A percentile compares a stretch with the other conserved stretches of the same genome.
These are phyloP conservation scores for Rhodotorula sp. DNA, from an alignment of 1,284 basidiomycete genomes.

Conservation along the genomic window DNA sequence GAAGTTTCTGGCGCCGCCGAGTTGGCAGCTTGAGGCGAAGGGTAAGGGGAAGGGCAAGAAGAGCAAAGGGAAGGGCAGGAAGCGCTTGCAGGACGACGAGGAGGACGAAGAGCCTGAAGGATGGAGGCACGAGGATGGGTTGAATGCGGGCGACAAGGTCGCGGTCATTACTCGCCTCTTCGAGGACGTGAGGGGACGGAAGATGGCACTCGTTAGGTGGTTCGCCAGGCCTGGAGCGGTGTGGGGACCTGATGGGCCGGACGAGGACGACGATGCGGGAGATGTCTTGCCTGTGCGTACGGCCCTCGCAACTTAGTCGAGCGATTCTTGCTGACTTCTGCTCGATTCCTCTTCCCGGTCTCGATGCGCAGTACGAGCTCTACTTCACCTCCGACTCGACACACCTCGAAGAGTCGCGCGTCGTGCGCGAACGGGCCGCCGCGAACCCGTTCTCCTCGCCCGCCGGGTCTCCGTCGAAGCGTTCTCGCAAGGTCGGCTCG, in stretches of 20 bases:
- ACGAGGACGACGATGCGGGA: conserved; percentile 17
- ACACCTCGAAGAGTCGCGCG: conserved; percentile 21
- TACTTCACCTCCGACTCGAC: conserved; percentile 40
- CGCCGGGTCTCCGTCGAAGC: conserved; percentile 10
- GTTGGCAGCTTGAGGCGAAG: conserved; percentile 1
- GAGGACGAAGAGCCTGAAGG: neutral
- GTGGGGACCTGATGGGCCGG: conserved; percentile 33
- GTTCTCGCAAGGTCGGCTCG: neutral
- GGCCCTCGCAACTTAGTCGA: neutral
- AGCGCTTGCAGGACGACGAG: conserved; percentile 6
- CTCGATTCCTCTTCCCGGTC: neutral
- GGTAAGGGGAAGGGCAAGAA: conserved; percentile 6
- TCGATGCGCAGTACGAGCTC: conserved; percentile 32
- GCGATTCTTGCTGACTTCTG: neutral
- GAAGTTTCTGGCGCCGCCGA: conserved; percentile 35
- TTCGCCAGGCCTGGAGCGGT: conserved; percentile 36
- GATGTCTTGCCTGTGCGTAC: conserved; percentile 11
- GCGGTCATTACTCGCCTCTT: conserved; percentile 32
- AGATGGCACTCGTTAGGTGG: conserved; percentile 34
- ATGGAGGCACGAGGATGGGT: conserved; percentile 39
- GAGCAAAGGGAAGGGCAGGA: conserved; percentile 6
- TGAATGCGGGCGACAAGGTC: conserved; percentile 26
- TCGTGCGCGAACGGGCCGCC: conserved; percentile 4
- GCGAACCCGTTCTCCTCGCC: conserved; percentile 16
- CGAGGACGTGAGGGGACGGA: conserved; percentile 28